Conservation (phyloP, 441 rosid genomes). For the Eutrema salsugineum region DNA sequence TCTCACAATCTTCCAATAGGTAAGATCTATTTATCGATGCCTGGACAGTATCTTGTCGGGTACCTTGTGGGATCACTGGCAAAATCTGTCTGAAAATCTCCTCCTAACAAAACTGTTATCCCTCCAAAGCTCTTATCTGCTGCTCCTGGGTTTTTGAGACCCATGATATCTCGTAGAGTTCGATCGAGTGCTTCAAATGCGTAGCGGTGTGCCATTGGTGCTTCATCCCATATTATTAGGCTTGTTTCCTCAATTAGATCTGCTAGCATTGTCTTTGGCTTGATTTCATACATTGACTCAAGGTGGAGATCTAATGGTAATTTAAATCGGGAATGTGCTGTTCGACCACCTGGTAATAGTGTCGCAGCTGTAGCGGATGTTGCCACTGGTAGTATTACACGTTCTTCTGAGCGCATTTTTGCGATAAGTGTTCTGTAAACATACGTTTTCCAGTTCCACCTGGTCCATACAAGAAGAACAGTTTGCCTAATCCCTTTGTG, state of each 20-base stretch:
- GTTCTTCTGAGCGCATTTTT: background rate
- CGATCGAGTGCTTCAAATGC: background rate
- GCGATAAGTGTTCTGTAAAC: background rate
- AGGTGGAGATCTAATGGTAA: background rate
- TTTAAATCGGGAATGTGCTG: background rate
- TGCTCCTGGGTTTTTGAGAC: no score
- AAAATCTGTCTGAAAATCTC: no score
- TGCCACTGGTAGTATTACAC: background rate
- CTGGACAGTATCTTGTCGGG: no score
- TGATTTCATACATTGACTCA: background rate
- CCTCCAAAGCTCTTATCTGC: no score
- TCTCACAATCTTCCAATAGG: no score
- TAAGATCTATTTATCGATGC: no score
- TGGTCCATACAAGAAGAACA: background rate
- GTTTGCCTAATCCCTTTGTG: no score
- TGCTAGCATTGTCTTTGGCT: background rate
- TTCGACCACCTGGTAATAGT: background rate
- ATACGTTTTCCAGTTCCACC: background rate
- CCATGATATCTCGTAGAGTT: no score
- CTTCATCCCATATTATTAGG: background rate
- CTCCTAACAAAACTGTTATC: no score
- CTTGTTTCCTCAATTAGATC: background rate
- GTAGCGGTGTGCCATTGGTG: background rate
- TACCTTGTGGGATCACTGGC: no score
- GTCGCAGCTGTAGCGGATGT: background rate